Conservation (phyloP, 2,329 filamentous ascomycete genomes). For the Septoria linicola region DNA sequence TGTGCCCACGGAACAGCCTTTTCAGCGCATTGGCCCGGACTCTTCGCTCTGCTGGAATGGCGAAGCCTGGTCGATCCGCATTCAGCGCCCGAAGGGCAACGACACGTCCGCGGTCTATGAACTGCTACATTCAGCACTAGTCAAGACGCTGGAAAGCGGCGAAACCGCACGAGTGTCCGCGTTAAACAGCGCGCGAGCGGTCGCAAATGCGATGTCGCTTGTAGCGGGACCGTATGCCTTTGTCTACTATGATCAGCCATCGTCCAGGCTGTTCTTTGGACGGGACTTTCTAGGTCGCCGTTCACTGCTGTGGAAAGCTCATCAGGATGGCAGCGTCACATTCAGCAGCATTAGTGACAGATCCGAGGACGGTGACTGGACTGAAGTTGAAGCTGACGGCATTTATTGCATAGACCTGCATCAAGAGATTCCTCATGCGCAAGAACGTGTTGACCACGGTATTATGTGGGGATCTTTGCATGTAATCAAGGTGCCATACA, state of each 20-base stretch:
- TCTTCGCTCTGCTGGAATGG: slow-evolving; percentile 94
- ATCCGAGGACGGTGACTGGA: slow-evolving; percentile 55
- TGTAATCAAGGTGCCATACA: slow-evolving; percentile 25
- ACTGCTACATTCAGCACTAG: slow-evolving; percentile 45
- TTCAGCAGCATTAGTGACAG: slow-evolving; percentile 71
- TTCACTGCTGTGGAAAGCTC: slow-evolving; percentile 65
- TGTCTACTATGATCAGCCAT: slow-evolving; percentile 69
- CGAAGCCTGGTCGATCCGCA: slow-evolving; percentile 79
- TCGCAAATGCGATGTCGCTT: slow-evolving; percentile 22
- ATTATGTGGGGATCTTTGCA: slow-evolving; percentile 13
- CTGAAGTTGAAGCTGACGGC: slow-evolving; percentile 81
- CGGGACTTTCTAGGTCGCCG: slow-evolving; percentile 84
- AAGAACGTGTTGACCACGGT: neutral
- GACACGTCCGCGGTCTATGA: slow-evolving; percentile 72
- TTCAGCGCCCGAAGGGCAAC: slow-evolving; percentile 64
- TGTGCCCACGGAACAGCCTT: slow-evolving; percentile 69
- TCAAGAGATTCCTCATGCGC: neutral
- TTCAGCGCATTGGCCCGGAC: slow-evolving; percentile 56
- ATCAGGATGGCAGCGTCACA: slow-evolving; percentile 53
- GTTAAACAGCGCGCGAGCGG: neutral
- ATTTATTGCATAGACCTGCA: slow-evolving; percentile 67
- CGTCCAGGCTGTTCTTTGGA: slow-evolving; percentile 70
- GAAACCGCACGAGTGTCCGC: neutral
- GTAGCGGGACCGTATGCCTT: slow-evolving; percentile 79
- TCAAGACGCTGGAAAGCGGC: neutral